A percentile compares a stretch with the other conserved stretches of the same genome.
Evolutionary conservation across 495 filamentous ascomycete species (phyloP).

Genomic region (Trichodelitschia bisporula): DNA sequence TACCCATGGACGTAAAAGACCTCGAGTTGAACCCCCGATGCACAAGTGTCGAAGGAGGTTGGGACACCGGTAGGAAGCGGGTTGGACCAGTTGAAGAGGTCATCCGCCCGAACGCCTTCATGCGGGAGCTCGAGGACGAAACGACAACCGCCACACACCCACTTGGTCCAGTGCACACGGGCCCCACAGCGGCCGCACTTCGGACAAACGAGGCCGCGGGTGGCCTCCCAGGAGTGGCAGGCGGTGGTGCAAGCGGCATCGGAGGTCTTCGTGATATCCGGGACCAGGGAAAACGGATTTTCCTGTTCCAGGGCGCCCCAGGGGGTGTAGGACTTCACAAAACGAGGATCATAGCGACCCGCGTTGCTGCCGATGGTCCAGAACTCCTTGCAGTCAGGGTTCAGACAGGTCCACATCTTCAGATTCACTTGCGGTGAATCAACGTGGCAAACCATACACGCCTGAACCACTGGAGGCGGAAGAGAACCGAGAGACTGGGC

Average conservation of each 20-base stretch:
- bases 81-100: constrained; percentile 11
- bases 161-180: constrained; percentile 34
- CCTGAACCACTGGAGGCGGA: constrained; percentile 1
- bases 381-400: constrained; percentile 28
- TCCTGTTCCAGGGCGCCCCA: no score
- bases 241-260: constrained; percentile 16
- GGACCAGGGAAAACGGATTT: constrained; percentile 15
- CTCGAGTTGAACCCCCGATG: constrained; percentile 17
- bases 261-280: constrained; percentile 17
- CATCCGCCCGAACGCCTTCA: constrained; percentile 14
- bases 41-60: constrained; percentile 4
- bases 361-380: constrained; percentile 21
- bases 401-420: constrained; percentile 47
- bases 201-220: constrained; percentile 51
- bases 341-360: constrained; percentile 27
- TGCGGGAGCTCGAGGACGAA: constrained; percentile 19
- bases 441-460: constrained; percentile 19
- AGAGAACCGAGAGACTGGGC: constrained; percentile 4
- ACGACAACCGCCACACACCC: constrained; percentile 34
- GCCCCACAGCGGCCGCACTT: constrained; percentile 39
- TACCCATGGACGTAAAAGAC: constrained; percentile 13
- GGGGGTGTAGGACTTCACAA: constrained; percentile 23
- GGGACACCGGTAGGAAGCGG: constrained; percentile 6
- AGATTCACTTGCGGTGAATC: constrained; percentile 22
- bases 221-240: constrained; percentile 16